Evolutionary conservation across 768 basidiomycete species (phyloP).

Genomic region (Leccinellum rugosiceps): DNA sequence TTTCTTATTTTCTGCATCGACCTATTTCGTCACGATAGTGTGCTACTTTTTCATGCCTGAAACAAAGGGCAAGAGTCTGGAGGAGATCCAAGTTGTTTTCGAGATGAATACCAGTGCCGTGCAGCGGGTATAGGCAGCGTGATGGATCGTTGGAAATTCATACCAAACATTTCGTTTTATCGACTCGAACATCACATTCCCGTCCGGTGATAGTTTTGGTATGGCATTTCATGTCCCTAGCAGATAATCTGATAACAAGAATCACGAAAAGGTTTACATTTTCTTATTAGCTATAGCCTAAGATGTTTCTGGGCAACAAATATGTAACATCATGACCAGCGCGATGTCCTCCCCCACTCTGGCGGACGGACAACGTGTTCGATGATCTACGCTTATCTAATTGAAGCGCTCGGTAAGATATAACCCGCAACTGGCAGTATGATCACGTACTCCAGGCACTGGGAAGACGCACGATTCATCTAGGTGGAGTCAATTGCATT

Average conservation of each 20-base stretch:
- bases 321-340: background rate
- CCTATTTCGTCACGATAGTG: slow-evolving; percentile 35
- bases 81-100: slow-evolving; percentile 40
- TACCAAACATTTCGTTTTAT: background rate
- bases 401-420: background rate
- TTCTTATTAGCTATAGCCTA: background rate
- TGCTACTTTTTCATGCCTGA: slow-evolving; percentile 42
- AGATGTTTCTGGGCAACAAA: background rate
- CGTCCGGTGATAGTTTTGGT: background rate
- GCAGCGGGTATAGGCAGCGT: background rate
- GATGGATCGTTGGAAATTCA: background rate
- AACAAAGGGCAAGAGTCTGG: slow-evolving; percentile 43
- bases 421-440: background rate
- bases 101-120: slow-evolving; percentile 12
- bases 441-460: background rate
- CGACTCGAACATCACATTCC: background rate
- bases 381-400: background rate
- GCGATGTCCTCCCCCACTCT: background rate
- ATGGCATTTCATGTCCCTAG: background rate
- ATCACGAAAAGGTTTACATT: background rate
- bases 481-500: background rate
- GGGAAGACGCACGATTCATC: background rate
- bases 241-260: background rate
- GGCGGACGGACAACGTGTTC: slow-evolving; percentile 11
- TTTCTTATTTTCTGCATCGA: slow-evolving; percentile 42